Evolutionary conservation across 2,329 filamentous ascomycete species (phyloP).

Genomic region (Ustulina deusta): DNA sequence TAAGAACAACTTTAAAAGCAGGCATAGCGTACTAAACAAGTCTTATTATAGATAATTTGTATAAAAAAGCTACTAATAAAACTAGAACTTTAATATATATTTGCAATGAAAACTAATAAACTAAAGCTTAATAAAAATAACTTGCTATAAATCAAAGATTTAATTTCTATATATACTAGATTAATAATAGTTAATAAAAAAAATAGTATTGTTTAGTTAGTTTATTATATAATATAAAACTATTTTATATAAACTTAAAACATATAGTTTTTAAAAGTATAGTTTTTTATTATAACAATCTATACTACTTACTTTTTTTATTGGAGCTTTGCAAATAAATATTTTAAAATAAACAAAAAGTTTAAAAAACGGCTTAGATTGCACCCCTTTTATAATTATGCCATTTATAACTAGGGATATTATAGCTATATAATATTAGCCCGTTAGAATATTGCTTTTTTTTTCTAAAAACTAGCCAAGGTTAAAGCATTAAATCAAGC

Average conservation of each 20-base stretch:
- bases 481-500: slow-evolving; percentile 19
- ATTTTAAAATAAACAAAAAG: background rate
- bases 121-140: too few species aligned
- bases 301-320: slow-evolving; percentile 27
- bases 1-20: slow-evolving; percentile 51
- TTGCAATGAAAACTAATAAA: slow-evolving; percentile 58
- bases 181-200: too few species aligned
- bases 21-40: slow-evolving; percentile 53
- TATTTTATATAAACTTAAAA: slow-evolving; percentile 55
- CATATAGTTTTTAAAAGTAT: slow-evolving; percentile 51
- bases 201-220: slow-evolving; percentile 56
- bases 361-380: slow-evolving; percentile 3
- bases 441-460: slow-evolving; percentile 6
- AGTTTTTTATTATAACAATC: slow-evolving; percentile 2
- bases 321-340: slow-evolving; percentile 1
- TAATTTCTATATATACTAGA: too few species aligned
- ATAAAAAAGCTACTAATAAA: slow-evolving; percentile 52
- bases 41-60: slow-evolving; percentile 57
- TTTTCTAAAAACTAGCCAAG: slow-evolving; percentile 13
- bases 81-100: slow-evolving; percentile 56
- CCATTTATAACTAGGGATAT: slow-evolving; percentile 22
- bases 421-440: slow-evolving; percentile 2
- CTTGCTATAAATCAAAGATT: too few species aligned
- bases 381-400: slow-evolving; percentile 24
- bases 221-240: slow-evolving; percentile 61